Percentiles rank a stretch among this genome's conserved stretches.
Evolutionary conservation across 257 asterid species (phyloP).

Genomic region (Cruciata laevipes): DNA sequence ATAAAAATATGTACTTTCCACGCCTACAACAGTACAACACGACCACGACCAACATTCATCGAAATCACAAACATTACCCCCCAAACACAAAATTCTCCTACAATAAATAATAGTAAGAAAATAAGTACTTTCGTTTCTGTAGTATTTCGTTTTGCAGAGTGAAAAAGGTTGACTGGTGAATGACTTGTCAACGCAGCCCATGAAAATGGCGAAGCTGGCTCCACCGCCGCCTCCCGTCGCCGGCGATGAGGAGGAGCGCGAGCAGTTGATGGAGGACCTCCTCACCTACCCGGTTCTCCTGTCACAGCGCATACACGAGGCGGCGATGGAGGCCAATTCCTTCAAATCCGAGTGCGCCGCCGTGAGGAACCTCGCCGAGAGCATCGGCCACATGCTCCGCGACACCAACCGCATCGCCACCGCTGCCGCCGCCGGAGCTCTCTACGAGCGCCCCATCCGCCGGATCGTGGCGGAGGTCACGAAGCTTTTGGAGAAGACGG

Average conservation of each 20-base stretch:
- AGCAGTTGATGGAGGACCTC: slow-evolving; percentile 15
- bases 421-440: slow-evolving; percentile 26
- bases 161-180: not conserved
- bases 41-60: not conserved
- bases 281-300: slow-evolving; percentile 17
- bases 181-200: slow-evolving; percentile 10
- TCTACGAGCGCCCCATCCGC: slow-evolving; percentile 75
- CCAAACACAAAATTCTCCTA: not conserved
- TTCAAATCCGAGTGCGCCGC: slow-evolving; percentile 54
- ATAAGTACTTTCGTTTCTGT: not conserved
- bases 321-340: slow-evolving; percentile 46
- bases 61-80: not conserved
- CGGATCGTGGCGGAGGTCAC: slow-evolving; percentile 52
- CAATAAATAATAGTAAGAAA: too few species aligned
- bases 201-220: not conserved
- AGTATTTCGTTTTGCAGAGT: too few species aligned
- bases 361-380: slow-evolving; percentile 45
- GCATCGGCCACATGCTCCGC: slow-evolving; percentile 56
- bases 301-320: slow-evolving; percentile 13
- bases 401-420: slow-evolving; percentile 51
- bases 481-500: slow-evolving; percentile 43
- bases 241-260: slow-evolving; percentile 19
- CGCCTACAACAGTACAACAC: not conserved
- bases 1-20: not conserved
- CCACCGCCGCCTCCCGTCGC: slow-evolving; percentile 1